Conservation (phyloP, 1,284 basidiomycete genomes). For the Flammula alnicola region DNA sequence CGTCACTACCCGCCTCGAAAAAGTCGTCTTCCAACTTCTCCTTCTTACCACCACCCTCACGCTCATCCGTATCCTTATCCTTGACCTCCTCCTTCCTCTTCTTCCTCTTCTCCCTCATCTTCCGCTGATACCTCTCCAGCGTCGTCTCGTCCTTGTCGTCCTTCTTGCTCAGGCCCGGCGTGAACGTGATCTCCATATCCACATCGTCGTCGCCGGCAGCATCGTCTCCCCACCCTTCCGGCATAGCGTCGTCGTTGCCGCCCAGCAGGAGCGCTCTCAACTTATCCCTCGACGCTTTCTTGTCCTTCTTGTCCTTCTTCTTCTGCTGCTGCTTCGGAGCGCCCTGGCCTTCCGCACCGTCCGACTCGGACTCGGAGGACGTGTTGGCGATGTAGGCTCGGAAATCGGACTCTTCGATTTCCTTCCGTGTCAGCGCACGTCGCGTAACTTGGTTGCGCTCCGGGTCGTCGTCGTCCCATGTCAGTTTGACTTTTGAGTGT, state of each 20-base stretch:
- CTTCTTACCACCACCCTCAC: constrained; percentile 27
- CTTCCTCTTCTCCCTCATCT: constrained; percentile 86
- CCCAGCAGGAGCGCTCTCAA: constrained; percentile 76
- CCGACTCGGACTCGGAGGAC: constrained; percentile 61
- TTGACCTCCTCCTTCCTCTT: constrained; percentile 74
- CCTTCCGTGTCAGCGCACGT: constrained; percentile 76
- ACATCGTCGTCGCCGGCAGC: constrained; percentile 56
- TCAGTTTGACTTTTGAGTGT: constrained; percentile 96
- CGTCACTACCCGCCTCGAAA: constrained; percentile 63
- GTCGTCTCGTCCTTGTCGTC: constrained; percentile 77
- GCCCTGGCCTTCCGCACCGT: constrained; percentile 31
- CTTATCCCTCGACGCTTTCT: constrained; percentile 59
- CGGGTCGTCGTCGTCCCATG: constrained; percentile 98
- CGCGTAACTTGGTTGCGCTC: constrained; percentile 85
- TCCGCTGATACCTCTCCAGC: constrained; percentile 83
- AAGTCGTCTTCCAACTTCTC: constrained; percentile 62
- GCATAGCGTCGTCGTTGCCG: constrained; percentile 64
- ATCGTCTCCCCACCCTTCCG: constrained; percentile 79
- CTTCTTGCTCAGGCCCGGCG: constrained; percentile 72
- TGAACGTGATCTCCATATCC: constrained; percentile 95
- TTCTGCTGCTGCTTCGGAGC: constrained; percentile 6
- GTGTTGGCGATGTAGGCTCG: constrained; percentile 83
- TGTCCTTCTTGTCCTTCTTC: constrained; percentile 40
- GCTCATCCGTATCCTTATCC: constrained; percentile 33
- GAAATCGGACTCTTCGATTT: constrained; percentile 91